These are phyloP conservation scores for Annulohypoxylon maeteangense DNA, from an alignment of 495 filamentous ascomycete species.

Conservation along the genomic window DNA sequence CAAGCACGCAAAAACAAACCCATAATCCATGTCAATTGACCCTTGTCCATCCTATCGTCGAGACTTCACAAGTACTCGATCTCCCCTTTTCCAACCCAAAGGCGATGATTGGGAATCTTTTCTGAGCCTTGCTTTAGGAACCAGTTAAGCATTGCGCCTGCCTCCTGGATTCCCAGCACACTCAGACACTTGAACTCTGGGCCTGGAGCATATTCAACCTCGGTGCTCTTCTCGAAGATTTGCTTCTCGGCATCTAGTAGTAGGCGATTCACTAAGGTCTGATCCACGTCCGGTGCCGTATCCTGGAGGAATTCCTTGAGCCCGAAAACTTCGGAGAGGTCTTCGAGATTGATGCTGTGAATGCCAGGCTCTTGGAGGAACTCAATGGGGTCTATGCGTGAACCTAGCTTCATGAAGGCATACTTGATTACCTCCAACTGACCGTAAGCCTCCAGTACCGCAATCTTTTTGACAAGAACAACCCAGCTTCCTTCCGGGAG, in stretches of 20 bases:
- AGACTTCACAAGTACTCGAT: background rate
- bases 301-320: background rate
- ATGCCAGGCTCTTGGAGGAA: background rate
- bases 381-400: background rate
- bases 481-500: background rate
- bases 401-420: background rate
- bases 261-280: background rate
- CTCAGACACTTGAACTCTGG: background rate
- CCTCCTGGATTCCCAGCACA: background rate
- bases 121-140: background rate
- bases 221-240: background rate
- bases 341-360: background rate
- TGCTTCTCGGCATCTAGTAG: background rate
- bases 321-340: background rate
- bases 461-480: too few relatives aligned
- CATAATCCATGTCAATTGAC: too few relatives aligned
- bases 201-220: background rate
- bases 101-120: background rate
- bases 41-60: background rate
- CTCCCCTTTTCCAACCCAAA: background rate
- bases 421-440: background rate
- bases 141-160: background rate
- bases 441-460: too few relatives aligned
- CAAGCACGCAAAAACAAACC: background rate
- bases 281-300: background rate